These are phyloP conservation scores for Solanum ossicruentum DNA, from an alignment of 257 asterid genomes.

Conservation along the genomic window DNA sequence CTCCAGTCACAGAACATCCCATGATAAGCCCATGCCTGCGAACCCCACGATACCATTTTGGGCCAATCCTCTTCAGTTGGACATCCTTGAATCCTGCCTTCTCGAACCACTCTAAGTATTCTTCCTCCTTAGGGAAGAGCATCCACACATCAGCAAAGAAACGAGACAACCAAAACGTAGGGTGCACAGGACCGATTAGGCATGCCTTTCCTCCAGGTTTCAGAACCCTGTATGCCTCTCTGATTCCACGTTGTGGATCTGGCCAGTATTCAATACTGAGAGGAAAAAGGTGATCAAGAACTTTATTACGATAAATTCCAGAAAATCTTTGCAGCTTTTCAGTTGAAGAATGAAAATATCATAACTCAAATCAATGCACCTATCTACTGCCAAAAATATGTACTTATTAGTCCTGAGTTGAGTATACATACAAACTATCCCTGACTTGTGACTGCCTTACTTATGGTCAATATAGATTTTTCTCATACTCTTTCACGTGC, in stretches of 20 bases:
- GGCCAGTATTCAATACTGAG: conserved; percentile 97
- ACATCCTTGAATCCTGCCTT: conserved; percentile 90
- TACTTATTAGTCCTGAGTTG: neutral
- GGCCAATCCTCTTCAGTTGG: conserved; percentile 85
- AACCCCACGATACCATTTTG: conserved; percentile 97
- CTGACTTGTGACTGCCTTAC: neutral
- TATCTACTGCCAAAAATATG: neutral
- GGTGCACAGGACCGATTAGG: conserved; percentile 87
- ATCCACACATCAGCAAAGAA: conserved; percentile 97
- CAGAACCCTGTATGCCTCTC: conserved; percentile 88
- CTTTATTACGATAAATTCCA: neutral
- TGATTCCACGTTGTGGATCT: conserved; percentile 94
- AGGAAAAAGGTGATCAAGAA: neutral
- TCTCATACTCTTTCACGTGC: neutral
- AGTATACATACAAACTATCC: neutral
- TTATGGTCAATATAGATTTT: neutral
- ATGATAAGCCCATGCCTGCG: conserved; percentile 94
- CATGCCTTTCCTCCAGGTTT: conserved; percentile 87
- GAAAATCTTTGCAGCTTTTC: neutral
- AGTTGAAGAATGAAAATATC: neutral
- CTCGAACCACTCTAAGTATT: conserved; percentile 87
- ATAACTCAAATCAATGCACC: neutral
- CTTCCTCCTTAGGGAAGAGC: conserved; percentile 98
- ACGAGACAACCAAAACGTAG: conserved; percentile 80
- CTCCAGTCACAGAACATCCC: conserved; percentile 96